These are phyloP conservation scores for Colletotrichum sp. DNA, from an alignment of 2,329 filamentous ascomycete species.

Conservation along the genomic window DNA sequence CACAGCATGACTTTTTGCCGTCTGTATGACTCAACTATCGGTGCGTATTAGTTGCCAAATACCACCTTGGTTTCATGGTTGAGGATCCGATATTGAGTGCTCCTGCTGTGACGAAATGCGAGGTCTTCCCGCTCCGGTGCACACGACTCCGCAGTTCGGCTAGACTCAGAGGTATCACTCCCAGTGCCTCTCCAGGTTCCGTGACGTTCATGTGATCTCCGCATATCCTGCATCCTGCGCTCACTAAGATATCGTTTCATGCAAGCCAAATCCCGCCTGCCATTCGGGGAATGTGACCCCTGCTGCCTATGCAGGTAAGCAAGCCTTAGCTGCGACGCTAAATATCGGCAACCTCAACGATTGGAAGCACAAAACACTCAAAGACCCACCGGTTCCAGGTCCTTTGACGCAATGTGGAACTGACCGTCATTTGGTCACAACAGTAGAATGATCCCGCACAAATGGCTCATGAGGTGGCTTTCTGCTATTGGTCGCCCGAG, in stretches of 20 bases:
- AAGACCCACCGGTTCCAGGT: not conserved
- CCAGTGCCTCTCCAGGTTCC: not conserved
- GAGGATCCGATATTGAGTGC: not conserved
- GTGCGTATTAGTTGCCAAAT: not conserved
- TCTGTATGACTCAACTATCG: not conserved
- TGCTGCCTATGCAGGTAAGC: not conserved
- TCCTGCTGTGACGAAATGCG: not conserved
- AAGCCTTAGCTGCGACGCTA: not conserved
- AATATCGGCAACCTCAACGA: not conserved
- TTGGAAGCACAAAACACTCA: not conserved
- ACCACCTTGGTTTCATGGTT: accelerated
- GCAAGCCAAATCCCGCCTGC: not conserved
- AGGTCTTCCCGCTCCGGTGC: not conserved
- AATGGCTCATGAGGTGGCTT: not conserved
- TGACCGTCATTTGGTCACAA: not conserved
- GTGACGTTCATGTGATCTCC: not conserved
- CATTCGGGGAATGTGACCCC: not conserved
- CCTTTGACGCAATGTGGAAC: not conserved
- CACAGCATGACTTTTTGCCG: not conserved
- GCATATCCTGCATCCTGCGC: not conserved
- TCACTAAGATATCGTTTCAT: not conserved
- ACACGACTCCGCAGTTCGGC: not conserved
- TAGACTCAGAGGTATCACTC: not conserved
- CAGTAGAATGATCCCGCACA: not conserved
- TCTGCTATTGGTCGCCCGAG: not conserved